These are phyloP conservation scores for Carallia pectinifolia DNA, from an alignment of 345 rosid genomes.

Conservation along the genomic window DNA sequence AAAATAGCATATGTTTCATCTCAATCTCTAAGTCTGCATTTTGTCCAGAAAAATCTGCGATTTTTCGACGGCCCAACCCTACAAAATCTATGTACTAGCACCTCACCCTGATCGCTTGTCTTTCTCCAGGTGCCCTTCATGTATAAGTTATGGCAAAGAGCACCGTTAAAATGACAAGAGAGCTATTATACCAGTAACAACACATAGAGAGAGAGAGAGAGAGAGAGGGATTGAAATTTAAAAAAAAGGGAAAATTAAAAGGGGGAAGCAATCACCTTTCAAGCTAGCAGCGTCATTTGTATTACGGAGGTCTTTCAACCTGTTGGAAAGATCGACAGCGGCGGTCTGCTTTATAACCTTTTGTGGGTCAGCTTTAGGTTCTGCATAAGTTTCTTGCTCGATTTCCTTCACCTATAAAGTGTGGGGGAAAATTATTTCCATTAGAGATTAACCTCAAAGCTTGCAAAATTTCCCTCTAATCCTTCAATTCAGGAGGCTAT, in stretches of 20 bases:
- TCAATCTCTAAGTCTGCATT: too few species aligned
- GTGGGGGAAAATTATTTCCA: neutral
- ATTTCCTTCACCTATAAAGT: slow-evolving; percentile 74
- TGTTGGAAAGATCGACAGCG: slow-evolving; percentile 80
- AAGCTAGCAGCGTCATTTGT: slow-evolving; percentile 59
- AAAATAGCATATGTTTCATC: too few species aligned
- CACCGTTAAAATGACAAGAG: too few species aligned
- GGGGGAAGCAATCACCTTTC: slow-evolving; percentile 53
- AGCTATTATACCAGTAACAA: too few species aligned
- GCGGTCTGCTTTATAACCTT: slow-evolving; percentile 66
- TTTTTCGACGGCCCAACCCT: too few species aligned
- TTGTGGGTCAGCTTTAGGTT: slow-evolving; percentile 46
- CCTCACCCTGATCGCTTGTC: too few species aligned
- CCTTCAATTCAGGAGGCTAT: neutral
- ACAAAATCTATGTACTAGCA: too few species aligned
- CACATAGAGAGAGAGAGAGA: neutral
- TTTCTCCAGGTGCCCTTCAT: too few species aligned
- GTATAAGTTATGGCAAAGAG: too few species aligned
- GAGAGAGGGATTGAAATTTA: neutral
- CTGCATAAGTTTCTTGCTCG: slow-evolving; percentile 56
- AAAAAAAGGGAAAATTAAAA: neutral
- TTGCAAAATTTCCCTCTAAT: neutral
- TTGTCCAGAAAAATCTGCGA: too few species aligned
- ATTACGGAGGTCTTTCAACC: slow-evolving; percentile 68
- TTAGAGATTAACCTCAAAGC: neutral